Evolutionary conservation across 2,329 filamentous ascomycete species (phyloP), one percentile per base, ranked within the genome.

Genomic region (Zelopaecilomyces penicillatus): DNA sequence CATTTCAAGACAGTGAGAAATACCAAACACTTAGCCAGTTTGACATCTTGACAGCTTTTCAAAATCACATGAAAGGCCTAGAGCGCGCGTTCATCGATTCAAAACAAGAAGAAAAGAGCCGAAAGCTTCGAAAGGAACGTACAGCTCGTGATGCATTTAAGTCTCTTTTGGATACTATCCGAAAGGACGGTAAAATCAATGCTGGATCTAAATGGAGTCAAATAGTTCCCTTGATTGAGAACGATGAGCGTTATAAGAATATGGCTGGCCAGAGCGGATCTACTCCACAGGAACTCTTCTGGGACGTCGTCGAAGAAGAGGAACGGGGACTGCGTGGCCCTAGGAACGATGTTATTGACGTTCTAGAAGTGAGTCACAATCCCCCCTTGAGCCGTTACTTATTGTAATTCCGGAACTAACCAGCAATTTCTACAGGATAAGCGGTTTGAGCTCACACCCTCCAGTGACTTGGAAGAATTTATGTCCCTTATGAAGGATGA

Each of bases 231-330:
- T 62, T 84, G 39, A 77, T 98, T 54, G 78, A 86, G 55, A 73
- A 85, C 44, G 93, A 98, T 57, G 76, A 83, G 39, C 86, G 90
- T 53, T 97, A 95, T 65, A 75, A 73, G 55, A 82, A 80, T 51
- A 88, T 95, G 73, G 76, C 90, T 48, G 90, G 89, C 42, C 87
- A 94, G 60, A 67, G 78, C 47, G 90, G 91, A 45, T 95, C 90
- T 4, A 85, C 80, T 4, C 87, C 93, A 10, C 75, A 95, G 52
- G 89, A 97, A 57, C 73, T 98, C 5, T 97, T 98, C 69, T 96
- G 91, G 88, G 93, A 98, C 62, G 73, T 90, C 39, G 76, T 97
- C 28, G 93, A 97, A 62, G 89, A 95, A 62, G 89, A 97, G 63
- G 91, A 98, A 59, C 81, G 86, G 46, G 82, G 83, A n/a, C 71